A percentile compares a stretch with the other conserved stretches of the same genome.
phyloP scores from a whole-genome alignment of 2,329 filamentous ascomycete genomes.

The Cladosporium sp. region DNA sequence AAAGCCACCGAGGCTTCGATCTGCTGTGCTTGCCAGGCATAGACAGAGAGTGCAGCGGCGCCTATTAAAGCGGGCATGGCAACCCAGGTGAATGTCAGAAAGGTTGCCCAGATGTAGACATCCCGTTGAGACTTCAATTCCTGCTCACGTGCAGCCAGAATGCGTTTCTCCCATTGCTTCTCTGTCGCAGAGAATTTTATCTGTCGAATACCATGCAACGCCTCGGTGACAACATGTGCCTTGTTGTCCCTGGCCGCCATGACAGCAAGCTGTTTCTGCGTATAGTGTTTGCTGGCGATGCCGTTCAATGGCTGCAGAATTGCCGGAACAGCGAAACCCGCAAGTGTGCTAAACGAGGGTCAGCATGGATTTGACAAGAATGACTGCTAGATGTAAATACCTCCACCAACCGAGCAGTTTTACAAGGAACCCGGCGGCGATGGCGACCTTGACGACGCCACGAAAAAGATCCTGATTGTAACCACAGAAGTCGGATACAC shows the following conservation, averaged over 20 bases:
- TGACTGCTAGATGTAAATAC: background rate
- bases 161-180: background rate
- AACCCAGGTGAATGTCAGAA: background rate
- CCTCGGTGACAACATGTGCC: background rate
- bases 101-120: background rate
- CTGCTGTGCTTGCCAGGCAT: background rate
- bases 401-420: background rate
- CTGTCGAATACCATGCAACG: background rate
- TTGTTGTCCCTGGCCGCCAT: background rate
- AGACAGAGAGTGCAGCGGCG: background rate
- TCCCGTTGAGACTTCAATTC: background rate
- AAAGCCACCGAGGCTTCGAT: background rate
- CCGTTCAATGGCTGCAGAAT: background rate
- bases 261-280: background rate
- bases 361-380: background rate
- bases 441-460: background rate
- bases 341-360: background rate
- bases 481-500: background rate
- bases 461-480: background rate
- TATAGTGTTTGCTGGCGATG: background rate
- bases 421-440: background rate
- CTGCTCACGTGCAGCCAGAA: background rate
- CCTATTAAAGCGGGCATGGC: background rate
- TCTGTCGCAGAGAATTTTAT: conserved; percentile 8
- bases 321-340: background rate